Conservation (phyloP, 2,329 filamentous ascomycete species). For the Lachnellula hyalina region DNA sequence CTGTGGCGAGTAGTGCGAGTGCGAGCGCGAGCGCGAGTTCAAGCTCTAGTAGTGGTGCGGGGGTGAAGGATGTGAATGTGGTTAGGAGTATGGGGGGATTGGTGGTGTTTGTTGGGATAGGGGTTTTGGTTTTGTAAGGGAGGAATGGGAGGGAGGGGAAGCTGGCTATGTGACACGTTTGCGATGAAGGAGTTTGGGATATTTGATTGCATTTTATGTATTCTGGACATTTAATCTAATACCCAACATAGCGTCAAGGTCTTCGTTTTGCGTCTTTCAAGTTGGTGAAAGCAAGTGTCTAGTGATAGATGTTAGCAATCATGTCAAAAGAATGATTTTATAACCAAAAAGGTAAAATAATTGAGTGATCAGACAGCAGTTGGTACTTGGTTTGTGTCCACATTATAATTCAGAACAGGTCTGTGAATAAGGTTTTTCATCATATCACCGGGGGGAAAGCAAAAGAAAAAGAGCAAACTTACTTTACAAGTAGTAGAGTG, state of each 20-base stretch:
- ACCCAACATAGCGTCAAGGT: neutral
- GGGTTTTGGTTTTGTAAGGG: slow-evolving; percentile 5
- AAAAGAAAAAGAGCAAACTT: slow-evolving; percentile 28
- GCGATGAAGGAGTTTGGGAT: too few species aligned
- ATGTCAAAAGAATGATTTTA: neutral
- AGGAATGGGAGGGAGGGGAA: neutral
- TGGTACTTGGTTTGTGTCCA: slow-evolving; percentile 65
- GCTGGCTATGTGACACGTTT: neutral
- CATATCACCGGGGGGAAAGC: slow-evolving; percentile 43
- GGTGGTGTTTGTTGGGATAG: slow-evolving; percentile 5
- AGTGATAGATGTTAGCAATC: neutral
- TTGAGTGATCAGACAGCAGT: slow-evolving; percentile 68
- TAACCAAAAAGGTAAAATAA: neutral
- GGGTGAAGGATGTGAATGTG: neutral
- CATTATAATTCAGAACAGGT: slow-evolving; percentile 74
- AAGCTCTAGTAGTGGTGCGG: slow-evolving; percentile 4
- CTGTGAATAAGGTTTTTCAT: slow-evolving; percentile 72
- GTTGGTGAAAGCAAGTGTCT: neutral
- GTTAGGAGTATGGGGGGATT: slow-evolving; percentile 1
- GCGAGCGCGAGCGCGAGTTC: slow-evolving; percentile 8
- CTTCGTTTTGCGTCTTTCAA: neutral
- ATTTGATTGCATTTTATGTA: neutral
- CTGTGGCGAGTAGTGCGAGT: slow-evolving; percentile 1
- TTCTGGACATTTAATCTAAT: neutral
- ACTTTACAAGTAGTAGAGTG: slow-evolving; percentile 32